Evolutionary conservation across 441 rosid species (phyloP).

Genomic region (Euphorbia corollata): DNA sequence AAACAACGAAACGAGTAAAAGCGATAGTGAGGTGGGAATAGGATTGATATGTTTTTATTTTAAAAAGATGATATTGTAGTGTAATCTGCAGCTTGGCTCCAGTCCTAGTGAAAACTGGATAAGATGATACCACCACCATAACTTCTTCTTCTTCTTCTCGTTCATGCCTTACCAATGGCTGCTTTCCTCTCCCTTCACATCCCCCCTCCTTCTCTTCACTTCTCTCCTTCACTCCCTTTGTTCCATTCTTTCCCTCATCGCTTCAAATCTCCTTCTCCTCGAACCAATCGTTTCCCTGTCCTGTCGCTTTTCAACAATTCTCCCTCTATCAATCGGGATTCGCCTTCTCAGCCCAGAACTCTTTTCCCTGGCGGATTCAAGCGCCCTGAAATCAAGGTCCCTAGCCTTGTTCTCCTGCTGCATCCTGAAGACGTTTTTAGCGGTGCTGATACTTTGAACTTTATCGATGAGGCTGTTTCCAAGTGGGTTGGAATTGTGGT

Average conservation of each 20-base stretch:
- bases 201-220: no score
- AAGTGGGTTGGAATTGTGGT: conserved; percentile 65
- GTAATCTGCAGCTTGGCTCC: not conserved
- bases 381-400: conserved; percentile 73
- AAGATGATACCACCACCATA: conserved; percentile 16
- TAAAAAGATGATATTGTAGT: not conserved
- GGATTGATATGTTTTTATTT: no score
- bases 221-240: not conserved
- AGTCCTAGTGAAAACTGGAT: not conserved
- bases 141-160: no score
- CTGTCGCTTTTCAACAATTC: conserved; percentile 27
- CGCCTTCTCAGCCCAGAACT: conserved; percentile 49
- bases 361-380: conserved; percentile 89
- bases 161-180: no score
- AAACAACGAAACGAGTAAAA: no score
- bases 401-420: conserved; percentile 58
- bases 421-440: conserved; percentile 50
- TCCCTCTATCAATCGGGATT: conserved; percentile 19
- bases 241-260: conserved; percentile 15
- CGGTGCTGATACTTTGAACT: conserved; percentile 37
- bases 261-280: conserved; percentile 26
- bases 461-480: conserved; percentile 62
- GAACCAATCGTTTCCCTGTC: conserved; percentile 22
- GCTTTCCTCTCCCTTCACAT: no score
- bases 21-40: no score